Conservation (phyloP, 108 stramenopile species). For the Phaeodactylum tricornutum region DNA sequence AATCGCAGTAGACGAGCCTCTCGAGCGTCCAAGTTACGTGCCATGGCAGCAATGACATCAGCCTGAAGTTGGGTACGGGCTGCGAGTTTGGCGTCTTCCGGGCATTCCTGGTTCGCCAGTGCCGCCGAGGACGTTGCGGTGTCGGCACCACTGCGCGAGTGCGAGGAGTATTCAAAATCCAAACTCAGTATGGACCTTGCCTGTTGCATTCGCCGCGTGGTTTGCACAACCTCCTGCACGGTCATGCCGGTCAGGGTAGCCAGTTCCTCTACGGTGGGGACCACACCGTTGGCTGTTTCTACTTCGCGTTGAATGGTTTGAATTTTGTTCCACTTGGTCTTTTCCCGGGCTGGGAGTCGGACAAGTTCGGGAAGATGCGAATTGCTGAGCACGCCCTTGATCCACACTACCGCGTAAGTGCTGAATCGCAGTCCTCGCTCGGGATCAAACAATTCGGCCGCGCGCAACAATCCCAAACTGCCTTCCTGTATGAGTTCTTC, state of each 20-base stretch:
- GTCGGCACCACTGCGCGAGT: conserved; percentile 32
- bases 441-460: conserved; percentile 90
- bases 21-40: conserved; percentile 41
- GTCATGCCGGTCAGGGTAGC: conserved; percentile 36
- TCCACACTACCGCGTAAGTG: conserved; percentile 98
- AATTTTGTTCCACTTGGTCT: conserved; percentile 63
- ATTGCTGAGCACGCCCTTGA: conserved; percentile 77
- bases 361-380: conserved; percentile 42
- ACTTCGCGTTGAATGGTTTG: conserved; percentile 31
- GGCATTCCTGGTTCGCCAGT: not conserved
- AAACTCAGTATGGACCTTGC: conserved; percentile 55
- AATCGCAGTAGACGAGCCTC: conserved; percentile 66
- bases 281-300: conserved; percentile 10
- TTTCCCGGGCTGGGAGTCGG: conserved; percentile 50
- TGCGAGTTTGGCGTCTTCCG: conserved; percentile 48
- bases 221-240: conserved; percentile 26
- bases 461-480: conserved; percentile 79
- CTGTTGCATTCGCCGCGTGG: conserved; percentile 43
- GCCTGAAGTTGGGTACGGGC: conserved; percentile 63
- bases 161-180: conserved; percentile 52
- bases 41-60: conserved; percentile 63
- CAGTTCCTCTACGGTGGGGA: conserved; percentile 33
- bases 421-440: conserved; percentile 77
- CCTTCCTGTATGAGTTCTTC: conserved; percentile 93
- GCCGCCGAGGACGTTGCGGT: conserved; percentile 7